Conservation (phyloP, 805 yeast genomes). For the Scheffersomyces coipomensis region DNA sequence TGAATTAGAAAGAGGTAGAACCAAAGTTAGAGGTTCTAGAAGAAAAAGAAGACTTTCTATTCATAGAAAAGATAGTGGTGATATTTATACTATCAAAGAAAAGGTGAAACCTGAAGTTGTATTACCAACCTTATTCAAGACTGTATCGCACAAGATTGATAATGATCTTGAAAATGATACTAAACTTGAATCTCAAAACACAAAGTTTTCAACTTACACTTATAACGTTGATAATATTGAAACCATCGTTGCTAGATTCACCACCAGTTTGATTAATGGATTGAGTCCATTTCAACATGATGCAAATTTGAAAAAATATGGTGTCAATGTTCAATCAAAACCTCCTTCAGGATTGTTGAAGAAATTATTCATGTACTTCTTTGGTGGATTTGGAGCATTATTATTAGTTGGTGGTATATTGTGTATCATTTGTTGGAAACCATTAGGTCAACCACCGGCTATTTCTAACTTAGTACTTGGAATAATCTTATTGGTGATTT, state of each 20-base stretch:
- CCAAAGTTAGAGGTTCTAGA: not conserved
- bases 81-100: slow-evolving; percentile 4
- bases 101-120: slow-evolving; percentile 19
- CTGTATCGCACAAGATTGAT: slow-evolving; percentile 36
- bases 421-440: slow-evolving; percentile 45
- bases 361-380: slow-evolving; percentile 37
- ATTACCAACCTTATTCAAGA: slow-evolving; percentile 36
- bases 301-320: slow-evolving; percentile 19
- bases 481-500: slow-evolving; percentile 37
- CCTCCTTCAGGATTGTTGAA: slow-evolving; percentile 31
- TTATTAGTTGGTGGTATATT: slow-evolving; percentile 42
- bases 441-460: slow-evolving; percentile 47
- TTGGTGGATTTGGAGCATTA: slow-evolving; percentile 49
- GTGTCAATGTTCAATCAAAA: slow-evolving; percentile 35
- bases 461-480: slow-evolving; percentile 44
- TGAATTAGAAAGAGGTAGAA: slow-evolving; percentile 6
- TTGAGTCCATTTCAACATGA: slow-evolving; percentile 14
- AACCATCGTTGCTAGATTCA: slow-evolving; percentile 18
- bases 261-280: slow-evolving; percentile 19
- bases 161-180: slow-evolving; percentile 13
- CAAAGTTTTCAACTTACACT: slow-evolving; percentile 21
- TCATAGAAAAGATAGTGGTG: slow-evolving; percentile 4
- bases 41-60: slow-evolving; percentile 7
- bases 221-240: slow-evolving; percentile 28
- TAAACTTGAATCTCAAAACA: slow-evolving; percentile 8